A percentile compares a stretch with the other conserved stretches of the same genome.
Evolutionary conservation across 495 filamentous ascomycete genomes (phyloP).

Genomic region (Friedmanniomyces simplex): DNA sequence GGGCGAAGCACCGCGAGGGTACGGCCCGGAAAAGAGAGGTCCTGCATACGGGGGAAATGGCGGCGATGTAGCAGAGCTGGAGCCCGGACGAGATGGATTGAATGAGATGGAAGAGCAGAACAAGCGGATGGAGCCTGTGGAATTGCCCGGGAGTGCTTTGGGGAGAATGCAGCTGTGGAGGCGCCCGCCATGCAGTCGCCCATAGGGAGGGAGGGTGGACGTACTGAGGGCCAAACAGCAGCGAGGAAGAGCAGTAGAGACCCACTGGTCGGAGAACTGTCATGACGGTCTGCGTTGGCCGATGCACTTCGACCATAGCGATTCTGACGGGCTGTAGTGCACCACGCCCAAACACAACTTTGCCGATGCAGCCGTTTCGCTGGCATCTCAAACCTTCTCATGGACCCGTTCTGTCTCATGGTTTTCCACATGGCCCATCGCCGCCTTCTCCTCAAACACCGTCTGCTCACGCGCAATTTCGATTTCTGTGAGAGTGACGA

Average conservation of each 20-base stretch:
- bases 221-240: neutral
- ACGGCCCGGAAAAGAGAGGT: neutral
- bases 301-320: neutral
- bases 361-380: neutral
- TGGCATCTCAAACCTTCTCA: neutral
- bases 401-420: neutral
- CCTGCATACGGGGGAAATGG: neutral
- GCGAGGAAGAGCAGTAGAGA: neutral
- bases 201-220: neutral
- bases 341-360: neutral
- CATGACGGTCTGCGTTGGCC: neutral
- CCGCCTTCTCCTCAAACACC: conserved; percentile 10
- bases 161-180: neutral
- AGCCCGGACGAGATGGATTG: neutral
- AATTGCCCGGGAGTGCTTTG: neutral
- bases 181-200: neutral
- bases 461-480: conserved; percentile 3
- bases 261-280: neutral
- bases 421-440: neutral
- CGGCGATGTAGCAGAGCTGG: neutral
- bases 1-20: neutral
- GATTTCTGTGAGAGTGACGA: conserved; percentile 28
- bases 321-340: neutral
- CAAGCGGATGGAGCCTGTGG: neutral
- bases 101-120: neutral